Conservation (phyloP, 192 early-diverging fungal species). For the Coemansia interrupta region DNA sequence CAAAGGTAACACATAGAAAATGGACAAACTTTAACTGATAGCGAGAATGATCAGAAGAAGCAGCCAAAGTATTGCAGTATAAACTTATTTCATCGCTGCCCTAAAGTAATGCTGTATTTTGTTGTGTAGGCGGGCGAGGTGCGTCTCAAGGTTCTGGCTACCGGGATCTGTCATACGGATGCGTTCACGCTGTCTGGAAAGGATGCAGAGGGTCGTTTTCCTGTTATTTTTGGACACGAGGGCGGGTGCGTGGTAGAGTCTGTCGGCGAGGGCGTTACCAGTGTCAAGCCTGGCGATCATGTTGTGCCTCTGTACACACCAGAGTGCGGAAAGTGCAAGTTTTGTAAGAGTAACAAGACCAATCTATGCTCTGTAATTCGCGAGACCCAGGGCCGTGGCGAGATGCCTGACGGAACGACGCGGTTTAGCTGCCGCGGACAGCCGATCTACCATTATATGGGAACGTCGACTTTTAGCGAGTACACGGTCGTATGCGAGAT, state of each 20-base stretch:
- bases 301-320: constrained; percentile 91
- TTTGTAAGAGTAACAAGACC: constrained; percentile 95
- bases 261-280: constrained; percentile 91
- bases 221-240: constrained; percentile 93
- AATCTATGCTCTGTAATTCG: constrained; percentile 91
- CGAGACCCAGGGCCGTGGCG: constrained; percentile 86
- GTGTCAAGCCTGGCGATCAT: constrained; percentile 86
- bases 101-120: no score
- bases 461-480: constrained; percentile 89
- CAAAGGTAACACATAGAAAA: constrained; percentile 52
- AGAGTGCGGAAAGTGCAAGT: constrained; percentile 93
- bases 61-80: not conserved
- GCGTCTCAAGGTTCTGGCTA: constrained; percentile 86
- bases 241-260: constrained; percentile 94
- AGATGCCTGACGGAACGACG: constrained; percentile 92
- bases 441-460: constrained; percentile 93
- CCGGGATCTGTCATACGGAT: constrained; percentile 94
- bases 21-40: not conserved
- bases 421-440: constrained; percentile 91
- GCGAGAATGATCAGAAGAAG: not conserved
- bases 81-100: no score
- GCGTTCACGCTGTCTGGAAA: constrained; percentile 90
- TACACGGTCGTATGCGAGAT: constrained; percentile 93
- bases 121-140: constrained; percentile 76
- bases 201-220: constrained; percentile 83